Percentiles rank a stretch among this genome's conserved stretches.
These are phyloP conservation scores for Elaeis oleifera DNA, from an alignment of 202 grass and related monocot species.

Conservation along the genomic window DNA sequence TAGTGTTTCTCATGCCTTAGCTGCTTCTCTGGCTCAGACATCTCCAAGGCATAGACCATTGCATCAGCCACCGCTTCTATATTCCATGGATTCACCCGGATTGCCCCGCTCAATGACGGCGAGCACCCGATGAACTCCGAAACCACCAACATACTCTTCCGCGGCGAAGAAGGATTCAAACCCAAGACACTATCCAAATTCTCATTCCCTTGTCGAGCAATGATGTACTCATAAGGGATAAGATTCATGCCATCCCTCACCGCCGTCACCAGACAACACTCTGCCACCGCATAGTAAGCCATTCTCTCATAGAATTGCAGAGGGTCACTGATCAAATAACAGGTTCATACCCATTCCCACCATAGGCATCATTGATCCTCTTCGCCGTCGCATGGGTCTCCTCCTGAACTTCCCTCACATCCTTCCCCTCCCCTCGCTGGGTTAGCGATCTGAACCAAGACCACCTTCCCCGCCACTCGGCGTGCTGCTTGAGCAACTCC, in stretches of 20 bases:
- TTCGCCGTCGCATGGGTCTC: no score
- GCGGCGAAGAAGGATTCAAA: neutral
- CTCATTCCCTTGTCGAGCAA: neutral
- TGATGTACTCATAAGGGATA: slow-evolving; percentile 11
- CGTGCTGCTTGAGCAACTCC: no score
- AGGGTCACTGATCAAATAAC: no score
- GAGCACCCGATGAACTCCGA: slow-evolving; percentile 13
- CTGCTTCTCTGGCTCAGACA: slow-evolving; percentile 3
- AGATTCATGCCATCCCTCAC: slow-evolving; percentile 13
- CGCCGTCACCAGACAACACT: slow-evolving; percentile 10
- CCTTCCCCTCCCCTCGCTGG: no score
- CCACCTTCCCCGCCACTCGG: no score
- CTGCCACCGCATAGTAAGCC: neutral
- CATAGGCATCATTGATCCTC: no score
- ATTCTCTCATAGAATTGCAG: no score
- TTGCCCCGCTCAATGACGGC: slow-evolving; percentile 3
- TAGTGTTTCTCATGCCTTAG: slow-evolving; percentile 5
- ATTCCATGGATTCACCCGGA: slow-evolving; percentile 10
- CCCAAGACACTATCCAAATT: no score
- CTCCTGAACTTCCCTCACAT: no score
- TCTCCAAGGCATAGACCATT: neutral
- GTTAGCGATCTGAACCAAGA: no score
- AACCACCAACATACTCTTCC: slow-evolving; percentile 9
- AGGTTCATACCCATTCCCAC: no score
- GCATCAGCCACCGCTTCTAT: no score